Conservation (phyloP, 495 filamentous ascomycete species). For the Hypoxylon fuscum region DNA sequence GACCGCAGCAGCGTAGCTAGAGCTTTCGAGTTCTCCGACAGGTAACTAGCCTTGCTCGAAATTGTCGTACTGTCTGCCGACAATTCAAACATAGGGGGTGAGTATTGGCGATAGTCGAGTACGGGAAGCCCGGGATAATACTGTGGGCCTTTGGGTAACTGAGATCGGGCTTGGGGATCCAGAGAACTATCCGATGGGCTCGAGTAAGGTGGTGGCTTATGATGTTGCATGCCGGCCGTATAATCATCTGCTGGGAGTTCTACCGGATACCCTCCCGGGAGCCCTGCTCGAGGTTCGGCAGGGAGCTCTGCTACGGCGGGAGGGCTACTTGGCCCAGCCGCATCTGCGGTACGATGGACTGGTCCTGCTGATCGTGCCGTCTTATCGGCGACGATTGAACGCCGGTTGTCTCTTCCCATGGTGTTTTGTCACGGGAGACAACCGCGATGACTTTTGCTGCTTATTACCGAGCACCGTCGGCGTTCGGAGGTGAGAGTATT, state of each 20-base stretch:
- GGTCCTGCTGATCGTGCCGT: constrained; percentile 11
- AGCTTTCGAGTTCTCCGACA: constrained; percentile 51
- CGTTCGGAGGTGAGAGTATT: not conserved
- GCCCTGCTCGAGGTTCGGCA: not conserved
- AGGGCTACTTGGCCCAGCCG: constrained; percentile 13
- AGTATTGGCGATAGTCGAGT: constrained; percentile 62
- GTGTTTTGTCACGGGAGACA: not conserved
- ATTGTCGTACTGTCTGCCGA: constrained; percentile 58
- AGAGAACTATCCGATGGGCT: constrained; percentile 46
- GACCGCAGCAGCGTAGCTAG: constrained; percentile 55
- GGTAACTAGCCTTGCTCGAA: constrained; percentile 50
- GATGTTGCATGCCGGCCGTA: constrained; percentile 1
- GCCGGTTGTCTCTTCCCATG: constrained; percentile 2
- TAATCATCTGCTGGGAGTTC: constrained; percentile 16
- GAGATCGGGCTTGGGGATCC: constrained; percentile 30
- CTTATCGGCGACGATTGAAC: constrained; percentile 25
- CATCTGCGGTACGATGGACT: constrained; percentile 29
- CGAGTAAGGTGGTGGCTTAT: constrained; percentile 56
- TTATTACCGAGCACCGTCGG: constrained; percentile 4
- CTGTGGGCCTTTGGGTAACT: constrained; percentile 42
- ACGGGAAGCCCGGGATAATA: constrained; percentile 56
- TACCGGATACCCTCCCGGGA: constrained; percentile 7
- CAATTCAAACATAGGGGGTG: constrained; percentile 55
- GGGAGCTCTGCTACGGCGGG: constrained; percentile 15
- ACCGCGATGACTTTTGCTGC: not conserved